Conservation (phyloP, 192 early-diverging fungal species). For the Thamnidium elegans region DNA sequence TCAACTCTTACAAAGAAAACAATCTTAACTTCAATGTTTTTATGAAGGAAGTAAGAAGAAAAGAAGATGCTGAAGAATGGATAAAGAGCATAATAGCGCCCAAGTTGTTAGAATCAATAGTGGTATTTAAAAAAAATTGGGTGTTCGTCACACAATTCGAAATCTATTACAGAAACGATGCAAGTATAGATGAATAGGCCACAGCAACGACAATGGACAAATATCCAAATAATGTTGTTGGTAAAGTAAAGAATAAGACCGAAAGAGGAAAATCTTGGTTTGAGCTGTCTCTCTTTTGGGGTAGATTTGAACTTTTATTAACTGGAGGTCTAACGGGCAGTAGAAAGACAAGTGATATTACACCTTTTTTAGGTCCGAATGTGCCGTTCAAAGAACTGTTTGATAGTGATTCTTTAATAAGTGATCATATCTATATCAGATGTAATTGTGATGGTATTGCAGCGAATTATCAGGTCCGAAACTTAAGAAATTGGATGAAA, state of each 20-base stretch:
- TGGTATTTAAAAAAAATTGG: background rate
- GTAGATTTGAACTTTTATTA: background rate
- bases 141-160: background rate
- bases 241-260: background rate
- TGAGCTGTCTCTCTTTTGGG: background rate
- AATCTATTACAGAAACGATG: background rate
- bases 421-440: background rate
- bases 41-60: background rate
- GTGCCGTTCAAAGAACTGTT: background rate
- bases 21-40: background rate
- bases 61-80: background rate
- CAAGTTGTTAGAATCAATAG: background rate
- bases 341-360: background rate
- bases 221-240: background rate
- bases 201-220: background rate
- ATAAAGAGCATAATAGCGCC: background rate
- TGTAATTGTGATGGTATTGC: background rate
- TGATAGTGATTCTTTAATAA: background rate
- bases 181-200: background rate
- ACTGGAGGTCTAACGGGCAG: background rate
- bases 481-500: background rate
- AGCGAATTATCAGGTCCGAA: slow-evolving; percentile 1
- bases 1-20: background rate
- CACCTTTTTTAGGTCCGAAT: background rate
- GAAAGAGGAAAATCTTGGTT: background rate